phyloP scores from a whole-genome alignment of 2,329 filamentous ascomycete genomes.

The Onygenales sp. region DNA sequence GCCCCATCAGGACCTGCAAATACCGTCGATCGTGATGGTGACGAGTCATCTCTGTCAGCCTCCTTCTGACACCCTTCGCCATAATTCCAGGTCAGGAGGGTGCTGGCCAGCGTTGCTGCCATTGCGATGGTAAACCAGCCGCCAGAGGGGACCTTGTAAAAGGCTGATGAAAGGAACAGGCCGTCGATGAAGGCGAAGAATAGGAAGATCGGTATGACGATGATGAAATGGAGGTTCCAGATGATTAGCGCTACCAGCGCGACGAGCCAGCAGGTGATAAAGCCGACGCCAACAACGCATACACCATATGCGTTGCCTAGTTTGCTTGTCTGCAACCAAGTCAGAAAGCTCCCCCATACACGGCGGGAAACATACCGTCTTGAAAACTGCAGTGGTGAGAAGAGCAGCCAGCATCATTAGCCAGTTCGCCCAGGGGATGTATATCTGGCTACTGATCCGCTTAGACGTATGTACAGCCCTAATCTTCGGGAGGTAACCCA shows the following conservation, averaged over 20 bases:
- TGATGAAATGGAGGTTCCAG: constrained; percentile 53
- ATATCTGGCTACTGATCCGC: constrained; percentile 64
- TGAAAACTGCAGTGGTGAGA: constrained; percentile 65
- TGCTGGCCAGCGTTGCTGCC: constrained; percentile 49
- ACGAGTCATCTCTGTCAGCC: constrained; percentile 55
- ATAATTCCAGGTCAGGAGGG: constrained; percentile 69
- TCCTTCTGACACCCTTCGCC: constrained; percentile 71
- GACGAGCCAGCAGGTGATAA: constrained; percentile 68
- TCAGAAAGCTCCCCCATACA: neutral
- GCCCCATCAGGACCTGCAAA: constrained; percentile 9
- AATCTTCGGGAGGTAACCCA: constrained; percentile 67
- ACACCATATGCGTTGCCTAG: constrained; percentile 69
- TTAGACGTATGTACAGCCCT: constrained; percentile 62
- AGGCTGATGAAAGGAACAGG: constrained; percentile 57
- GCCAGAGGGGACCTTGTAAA: constrained; percentile 64
- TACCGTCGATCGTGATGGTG: constrained; percentile 29
- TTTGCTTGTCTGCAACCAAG: constrained; percentile 45
- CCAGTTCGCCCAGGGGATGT: constrained; percentile 69
- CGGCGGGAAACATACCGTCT: constrained; percentile 36
- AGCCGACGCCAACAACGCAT: constrained; percentile 71
- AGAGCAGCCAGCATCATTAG: constrained; percentile 66
- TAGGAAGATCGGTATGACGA: constrained; percentile 55
- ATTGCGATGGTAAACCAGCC: constrained; percentile 70
- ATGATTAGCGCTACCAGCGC: constrained; percentile 62
- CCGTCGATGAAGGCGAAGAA: constrained; percentile 59